Evolutionary conservation across 2,329 filamentous ascomycete genomes (phyloP), one percentile per base, ranked within the genome.

Genomic region (Diaporthe vexans): DNA sequence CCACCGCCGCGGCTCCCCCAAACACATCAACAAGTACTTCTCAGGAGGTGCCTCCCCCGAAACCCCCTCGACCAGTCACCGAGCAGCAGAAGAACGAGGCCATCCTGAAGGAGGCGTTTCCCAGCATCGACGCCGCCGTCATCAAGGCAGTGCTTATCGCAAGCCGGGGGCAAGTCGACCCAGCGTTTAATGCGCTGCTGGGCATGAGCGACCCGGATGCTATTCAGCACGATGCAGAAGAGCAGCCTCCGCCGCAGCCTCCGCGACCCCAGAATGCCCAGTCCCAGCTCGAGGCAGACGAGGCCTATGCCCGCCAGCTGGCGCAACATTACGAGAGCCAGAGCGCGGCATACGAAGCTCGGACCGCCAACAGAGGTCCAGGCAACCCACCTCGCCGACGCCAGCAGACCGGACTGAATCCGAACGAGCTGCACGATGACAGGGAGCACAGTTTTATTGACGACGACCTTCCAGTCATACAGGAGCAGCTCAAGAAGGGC

Each of bases 61-160:
- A 98, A 86, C 95, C 95, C 43, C 95, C 95, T 46, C 91, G 95
- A 74, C 96, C 96, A 61, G 80, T 94, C 80, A 94, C 91, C 77
- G 93, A 97, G 76, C 90, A 93, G 75, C 93, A 97, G 83, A 94
- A 97, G 86, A 95, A 95, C 63, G 93, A 96, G 84, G 90, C 91
- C 79, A 98, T 95, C 4, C 88, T 99, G 73, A 96, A 94, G 82
- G 97, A 99, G 83, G 97, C 97, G 0, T 99, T 99, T 80, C 97
- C 97, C 0, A 89, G 87, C 72, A 94, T 98, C 75, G 97, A 99
- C 71, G 82, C 85, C 10, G 83, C 91, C 58, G 93, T 99, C 61
- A 90, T 99, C 83, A 97, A 93, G 83, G 97, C 97, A 40, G 94
- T 99, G 0, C 85, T 99, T 77, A 89, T 90, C 33, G 97, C 97